Conservation (phyloP, 2,329 filamentous ascomycete genomes). For the Metarhizium brunneum region DNA sequence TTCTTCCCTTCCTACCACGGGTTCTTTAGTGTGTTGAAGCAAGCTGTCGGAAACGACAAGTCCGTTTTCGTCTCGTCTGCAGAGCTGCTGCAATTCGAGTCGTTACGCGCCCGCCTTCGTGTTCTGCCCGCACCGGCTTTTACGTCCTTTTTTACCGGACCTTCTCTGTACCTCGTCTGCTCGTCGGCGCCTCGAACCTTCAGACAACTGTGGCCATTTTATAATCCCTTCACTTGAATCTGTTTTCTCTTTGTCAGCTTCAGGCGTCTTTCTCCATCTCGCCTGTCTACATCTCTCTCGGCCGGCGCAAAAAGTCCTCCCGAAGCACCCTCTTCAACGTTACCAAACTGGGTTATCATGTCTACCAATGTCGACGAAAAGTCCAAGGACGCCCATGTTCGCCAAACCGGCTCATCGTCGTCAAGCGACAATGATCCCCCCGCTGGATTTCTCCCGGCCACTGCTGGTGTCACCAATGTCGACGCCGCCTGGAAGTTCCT, state of each 20-base stretch:
- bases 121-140: not conserved
- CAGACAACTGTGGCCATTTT: not conserved
- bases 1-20: not conserved
- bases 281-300: not conserved
- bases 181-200: not conserved
- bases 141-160: not conserved
- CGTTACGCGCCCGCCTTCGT: not conserved
- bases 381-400: slow-evolving; percentile 10
- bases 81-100: not conserved
- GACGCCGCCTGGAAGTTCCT: slow-evolving; percentile 39
- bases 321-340: not conserved
- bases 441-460: not conserved
- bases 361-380: slow-evolving; percentile 16
- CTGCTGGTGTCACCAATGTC: slow-evolving; percentile 16
- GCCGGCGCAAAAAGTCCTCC: not conserved
- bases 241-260: not conserved
- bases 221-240: not conserved
- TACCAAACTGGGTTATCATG: slow-evolving; percentile 10
- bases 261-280: not conserved
- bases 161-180: not conserved
- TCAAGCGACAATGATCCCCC: slow-evolving; percentile 8
- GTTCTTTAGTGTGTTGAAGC: too few species aligned
- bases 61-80: too few species aligned
- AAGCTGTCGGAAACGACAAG: too few species aligned
- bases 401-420: slow-evolving; percentile 11